phyloP scores from a whole-genome alignment of 805 yeast genomes.

The Scheffersomyces amazonensis region DNA sequence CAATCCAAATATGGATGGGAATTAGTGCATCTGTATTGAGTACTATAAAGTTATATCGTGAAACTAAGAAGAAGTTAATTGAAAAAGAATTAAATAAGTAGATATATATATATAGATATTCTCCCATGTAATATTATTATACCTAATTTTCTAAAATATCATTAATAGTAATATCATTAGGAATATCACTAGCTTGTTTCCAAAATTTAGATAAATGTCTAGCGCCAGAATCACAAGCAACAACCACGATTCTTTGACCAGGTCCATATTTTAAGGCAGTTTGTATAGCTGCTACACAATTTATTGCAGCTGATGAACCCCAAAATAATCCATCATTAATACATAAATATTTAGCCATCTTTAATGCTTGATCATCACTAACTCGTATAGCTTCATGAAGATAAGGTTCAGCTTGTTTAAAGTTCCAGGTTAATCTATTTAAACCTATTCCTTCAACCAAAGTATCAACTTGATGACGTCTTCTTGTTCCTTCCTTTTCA shows the following conservation, averaged over 20 bases:
- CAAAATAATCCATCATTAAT: conserved; percentile 85
- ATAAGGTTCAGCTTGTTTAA: conserved; percentile 61
- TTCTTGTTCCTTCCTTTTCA: conserved; percentile 89
- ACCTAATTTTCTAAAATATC: conserved; percentile 17
- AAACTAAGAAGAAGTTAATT: conserved; percentile 26
- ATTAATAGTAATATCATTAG: conserved; percentile 33
- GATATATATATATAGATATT: neutral
- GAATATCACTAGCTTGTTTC: conserved; percentile 57
- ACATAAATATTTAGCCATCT: conserved; percentile 83
- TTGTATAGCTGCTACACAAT: conserved; percentile 83
- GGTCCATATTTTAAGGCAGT: conserved; percentile 44
- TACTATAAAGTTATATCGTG: conserved; percentile 36
- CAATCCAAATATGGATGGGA: conserved; percentile 46
- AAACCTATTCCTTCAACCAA: conserved; percentile 91
- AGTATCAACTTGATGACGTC: conserved; percentile 96
- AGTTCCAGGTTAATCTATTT: conserved; percentile 81
- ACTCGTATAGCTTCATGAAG: conserved; percentile 83
- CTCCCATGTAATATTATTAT: neutral
- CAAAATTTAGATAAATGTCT: conserved; percentile 92
- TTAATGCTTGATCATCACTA: conserved; percentile 73
- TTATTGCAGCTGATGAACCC: conserved; percentile 92
- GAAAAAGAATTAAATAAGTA: conserved; percentile 10
- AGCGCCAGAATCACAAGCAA: conserved; percentile 90
- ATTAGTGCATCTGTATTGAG: conserved; percentile 38
- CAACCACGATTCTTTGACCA: conserved; percentile 72